Evolutionary conservation across 352 stramenopile species (phyloP), one percentile per base, ranked within the genome.

Genomic region (Phytophthora multivora): DNA sequence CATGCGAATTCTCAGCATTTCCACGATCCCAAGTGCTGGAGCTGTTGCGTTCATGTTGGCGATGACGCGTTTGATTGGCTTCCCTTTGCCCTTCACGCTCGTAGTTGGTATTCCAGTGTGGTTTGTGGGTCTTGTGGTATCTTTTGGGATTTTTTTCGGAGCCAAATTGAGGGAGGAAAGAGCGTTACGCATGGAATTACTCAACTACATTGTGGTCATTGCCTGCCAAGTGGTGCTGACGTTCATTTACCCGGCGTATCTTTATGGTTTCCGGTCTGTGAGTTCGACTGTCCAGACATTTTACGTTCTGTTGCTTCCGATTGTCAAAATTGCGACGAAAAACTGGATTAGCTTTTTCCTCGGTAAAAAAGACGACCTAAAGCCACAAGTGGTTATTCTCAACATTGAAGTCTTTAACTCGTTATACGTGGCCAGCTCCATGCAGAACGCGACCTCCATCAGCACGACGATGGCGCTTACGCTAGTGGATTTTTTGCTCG

Each of bases 391-490:
- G 12, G 65, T 85, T 8, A 77, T 83, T 21, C 74, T 88, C 54
- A 83, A 88, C 31, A 68, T 80, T 41, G 70, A 88, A 48, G 52
- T 88, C n/a, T 88, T 82, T 51, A 78, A 85, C 41, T 36, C 78
- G 13, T 45, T 88, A 1, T 88, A 68, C 19, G 65, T 85, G 15
- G 53, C 78, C 1, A 69, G 64, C 11, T 79, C 65, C 11, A 82
- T 88, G 75, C 67, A 80, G 25, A 78, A 64, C 28, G 52, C 75
- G 1, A 67, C 70, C 8, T 80, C 66, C 0, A 63, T 69, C 3
- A 62, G 33, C 4, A 79, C 75, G 3, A 73, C 65, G 1, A 48
- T 75, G 13, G 45, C 59, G 0, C 39, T 87, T 8, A 74, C 71
- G 13, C 19, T 41, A 0, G 40, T 83, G 2, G 75, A 87, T 40